Evolutionary conservation across 1,284 basidiomycete genomes (phyloP).

Genomic region (Moesziomyces sp.): DNA sequence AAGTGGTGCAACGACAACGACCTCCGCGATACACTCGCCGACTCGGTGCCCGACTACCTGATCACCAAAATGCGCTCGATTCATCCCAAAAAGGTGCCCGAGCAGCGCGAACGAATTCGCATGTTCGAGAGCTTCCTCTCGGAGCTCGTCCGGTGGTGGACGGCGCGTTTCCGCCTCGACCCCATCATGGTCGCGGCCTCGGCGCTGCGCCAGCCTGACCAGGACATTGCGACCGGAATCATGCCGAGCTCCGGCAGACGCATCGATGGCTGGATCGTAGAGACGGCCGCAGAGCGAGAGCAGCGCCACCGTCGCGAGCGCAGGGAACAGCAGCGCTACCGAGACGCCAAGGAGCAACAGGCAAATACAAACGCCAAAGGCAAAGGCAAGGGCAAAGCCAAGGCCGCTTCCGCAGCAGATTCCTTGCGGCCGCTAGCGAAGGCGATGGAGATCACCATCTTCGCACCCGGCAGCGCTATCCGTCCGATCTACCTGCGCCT

Average conservation of each 20-base stretch:
- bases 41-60: conserved; percentile 53
- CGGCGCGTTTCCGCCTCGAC: conserved; percentile 55
- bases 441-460: conserved; percentile 70
- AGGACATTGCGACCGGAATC: conserved; percentile 55
- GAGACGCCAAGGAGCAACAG: conserved; percentile 22
- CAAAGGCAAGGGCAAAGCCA: conserved; percentile 27
- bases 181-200: conserved; percentile 51
- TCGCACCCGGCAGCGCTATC: conserved; percentile 51
- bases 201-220: conserved; percentile 61
- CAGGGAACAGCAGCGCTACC: conserved; percentile 28
- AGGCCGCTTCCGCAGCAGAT: neutral
- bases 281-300: conserved; percentile 55
- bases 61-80: conserved; percentile 60
- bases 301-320: conserved; percentile 54
- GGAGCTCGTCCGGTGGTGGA: conserved; percentile 65
- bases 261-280: conserved; percentile 65
- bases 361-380: conserved; percentile 11
- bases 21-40: conserved; percentile 72
- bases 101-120: conserved; percentile 64
- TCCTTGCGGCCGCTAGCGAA: conserved; percentile 20
- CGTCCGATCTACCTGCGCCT: conserved; percentile 64
- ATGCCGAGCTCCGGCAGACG: conserved; percentile 45
- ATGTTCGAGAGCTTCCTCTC: conserved; percentile 64
- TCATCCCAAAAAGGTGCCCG: conserved; percentile 59
- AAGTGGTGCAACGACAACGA: conserved; percentile 83